Evolutionary conservation across 2,329 filamentous ascomycete genomes (phyloP), one percentile per base, ranked within the genome.

Genomic region (Septoria petroselini): DNA sequence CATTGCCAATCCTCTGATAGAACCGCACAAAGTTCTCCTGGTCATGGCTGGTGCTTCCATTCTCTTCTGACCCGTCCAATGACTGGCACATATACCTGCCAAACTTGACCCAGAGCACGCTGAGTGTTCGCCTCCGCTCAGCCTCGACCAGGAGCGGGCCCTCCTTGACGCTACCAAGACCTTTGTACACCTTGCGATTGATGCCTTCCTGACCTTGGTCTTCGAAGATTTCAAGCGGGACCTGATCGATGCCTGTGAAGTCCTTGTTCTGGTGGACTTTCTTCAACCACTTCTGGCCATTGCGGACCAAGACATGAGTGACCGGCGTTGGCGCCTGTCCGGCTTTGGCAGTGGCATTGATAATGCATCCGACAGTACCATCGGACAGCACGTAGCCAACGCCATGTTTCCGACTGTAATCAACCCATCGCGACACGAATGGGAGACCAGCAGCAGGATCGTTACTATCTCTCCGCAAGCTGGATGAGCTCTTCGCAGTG

Each of bases 401-500:
- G 9, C 88, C 88, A 66, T 90, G 89, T 66, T 90, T 90, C 69
- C 90, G 88, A 52, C 86, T 89, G 68, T 93, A 93, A 66, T 93
- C 88, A 5, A 93, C 88, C 88, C 88, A 93, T 65, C 91, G 89
- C 8, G 64, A 83, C 71, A 64, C 85, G 77, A 65, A 84, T 68
- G 54, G 82, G 64, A 64, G 78, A 72, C 48, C 38, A 60, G 65
- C 9, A 58, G 63, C 3, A 62, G 62, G 53, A 64, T 69, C 55
- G 62, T 69, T 52, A 15, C 51, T 42, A 33, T 53, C 46, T 35
- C 44, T 45, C 7, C 53, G 50, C 15, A 55, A 46, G 14, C 39
- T 50, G 21, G 52, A 50, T 4, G 69, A 61, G 15, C 57, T 47
- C 21, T 40, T 44, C 11, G 50, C 40, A 2, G 45, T 37, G 12